phyloP scores from a whole-genome alignment of 495 filamentous ascomycete genomes.

The Choiromyces venosus region DNA sequence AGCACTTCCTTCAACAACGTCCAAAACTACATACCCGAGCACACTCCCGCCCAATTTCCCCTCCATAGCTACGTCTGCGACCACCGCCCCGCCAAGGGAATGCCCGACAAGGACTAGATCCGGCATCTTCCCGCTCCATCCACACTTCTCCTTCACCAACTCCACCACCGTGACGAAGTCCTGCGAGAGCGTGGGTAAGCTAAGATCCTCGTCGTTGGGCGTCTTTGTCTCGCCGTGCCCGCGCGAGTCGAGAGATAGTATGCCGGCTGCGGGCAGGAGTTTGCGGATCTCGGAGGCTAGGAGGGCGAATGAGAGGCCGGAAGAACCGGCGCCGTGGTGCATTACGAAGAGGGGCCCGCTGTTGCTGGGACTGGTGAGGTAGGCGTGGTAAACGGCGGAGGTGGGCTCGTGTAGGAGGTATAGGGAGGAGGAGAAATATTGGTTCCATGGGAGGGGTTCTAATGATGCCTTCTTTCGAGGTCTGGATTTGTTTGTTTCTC shows the following conservation, averaged over 20 bases:
- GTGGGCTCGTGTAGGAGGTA: conserved; percentile 24
- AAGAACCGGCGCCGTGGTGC: conserved; percentile 88
- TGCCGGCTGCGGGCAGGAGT: conserved; percentile 69
- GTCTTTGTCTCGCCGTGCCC: conserved; percentile 73
- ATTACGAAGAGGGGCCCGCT: conserved; percentile 75
- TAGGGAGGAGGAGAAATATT: conserved; percentile 59
- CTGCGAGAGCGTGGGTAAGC: conserved; percentile 60
- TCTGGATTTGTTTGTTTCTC: conserved; percentile 17
- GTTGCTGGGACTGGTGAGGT: conserved; percentile 59
- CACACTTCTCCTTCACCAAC: conserved; percentile 58
- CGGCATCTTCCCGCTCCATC: conserved; percentile 67
- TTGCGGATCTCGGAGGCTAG: conserved; percentile 72
- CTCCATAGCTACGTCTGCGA: conserved; percentile 70
- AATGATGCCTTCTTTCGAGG: conserved; percentile 41
- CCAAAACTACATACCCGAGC: conserved; percentile 83
- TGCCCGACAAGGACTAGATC: conserved; percentile 84
- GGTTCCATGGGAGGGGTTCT: conserved; percentile 66
- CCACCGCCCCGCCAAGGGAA: conserved; percentile 89
- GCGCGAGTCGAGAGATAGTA: conserved; percentile 77
- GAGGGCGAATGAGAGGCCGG: conserved; percentile 78
- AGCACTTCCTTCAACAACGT: conserved; percentile 82
- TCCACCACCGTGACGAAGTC: conserved; percentile 68
- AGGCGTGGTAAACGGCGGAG: conserved; percentile 71
- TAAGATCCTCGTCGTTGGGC: conserved; percentile 53
- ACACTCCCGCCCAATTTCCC: conserved; percentile 61